A percentile compares a stretch with the other conserved stretches of the same genome.
phyloP scores from a whole-genome alignment of 2,329 filamentous ascomycete genomes.

The Septoria linicola region DNA sequence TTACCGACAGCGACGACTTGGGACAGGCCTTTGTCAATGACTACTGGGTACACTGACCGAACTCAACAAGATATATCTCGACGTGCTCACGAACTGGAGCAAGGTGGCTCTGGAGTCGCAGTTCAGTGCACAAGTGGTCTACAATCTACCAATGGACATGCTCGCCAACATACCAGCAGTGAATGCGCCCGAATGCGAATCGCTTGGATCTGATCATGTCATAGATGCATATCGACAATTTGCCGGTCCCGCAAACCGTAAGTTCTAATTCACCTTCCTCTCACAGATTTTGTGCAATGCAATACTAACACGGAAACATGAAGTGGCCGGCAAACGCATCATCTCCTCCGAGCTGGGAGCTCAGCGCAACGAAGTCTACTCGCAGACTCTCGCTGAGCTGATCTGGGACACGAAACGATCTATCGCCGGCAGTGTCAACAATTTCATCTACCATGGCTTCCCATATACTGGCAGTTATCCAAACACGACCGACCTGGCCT shows the following conservation, averaged over 20 bases:
- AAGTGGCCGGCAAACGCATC: slow-evolving; percentile 33
- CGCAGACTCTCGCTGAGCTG: slow-evolving; percentile 35
- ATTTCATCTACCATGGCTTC: slow-evolving; percentile 48
- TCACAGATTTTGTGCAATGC: background rate
- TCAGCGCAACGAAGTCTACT: slow-evolving; percentile 30
- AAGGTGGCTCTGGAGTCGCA: slow-evolving; percentile 28
- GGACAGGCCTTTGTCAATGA: slow-evolving; percentile 32
- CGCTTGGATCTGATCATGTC: slow-evolving; percentile 36
- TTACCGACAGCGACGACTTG: slow-evolving; percentile 28
- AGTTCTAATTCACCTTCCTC: background rate
- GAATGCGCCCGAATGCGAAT: slow-evolving; percentile 39
- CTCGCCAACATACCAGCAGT: slow-evolving; percentile 34
- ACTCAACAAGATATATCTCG: slow-evolving; percentile 36
- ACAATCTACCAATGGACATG: slow-evolving; percentile 41
- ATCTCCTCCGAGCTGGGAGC: slow-evolving; percentile 41
- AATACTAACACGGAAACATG: background rate
- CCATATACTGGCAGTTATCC: slow-evolving; percentile 45
- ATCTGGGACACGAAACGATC: slow-evolving; percentile 42
- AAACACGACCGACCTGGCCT: slow-evolving; percentile 54
- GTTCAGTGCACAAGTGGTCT: slow-evolving; percentile 37
- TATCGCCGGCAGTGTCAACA: slow-evolving; percentile 45
- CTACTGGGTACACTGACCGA: slow-evolving; percentile 35
- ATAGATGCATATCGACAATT: slow-evolving; percentile 40
- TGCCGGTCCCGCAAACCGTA: slow-evolving; percentile 35
- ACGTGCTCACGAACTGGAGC: slow-evolving; percentile 32